phyloP scores from a whole-genome alignment of 805 yeast species.

The baker's yeast (Saccharomyces cerevisiae) region DNA sequence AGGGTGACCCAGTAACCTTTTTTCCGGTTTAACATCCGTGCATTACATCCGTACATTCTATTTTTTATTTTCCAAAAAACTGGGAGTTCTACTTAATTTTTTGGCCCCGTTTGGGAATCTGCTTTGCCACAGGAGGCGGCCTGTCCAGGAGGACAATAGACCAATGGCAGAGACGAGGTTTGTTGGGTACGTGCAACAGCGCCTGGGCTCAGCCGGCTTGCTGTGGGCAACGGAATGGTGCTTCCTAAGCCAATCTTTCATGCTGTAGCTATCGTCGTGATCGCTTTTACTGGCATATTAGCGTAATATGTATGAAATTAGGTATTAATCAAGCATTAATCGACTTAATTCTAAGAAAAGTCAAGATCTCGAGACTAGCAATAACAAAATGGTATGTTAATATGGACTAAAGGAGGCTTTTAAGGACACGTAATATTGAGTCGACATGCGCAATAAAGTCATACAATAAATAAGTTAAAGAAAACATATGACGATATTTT shows the following conservation, averaged over 20 bases:
- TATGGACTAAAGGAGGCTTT: not conserved
- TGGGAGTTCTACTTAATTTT: too few species aligned
- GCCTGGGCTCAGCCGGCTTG: not conserved
- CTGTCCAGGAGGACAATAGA: not conserved
- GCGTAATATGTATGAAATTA: not conserved
- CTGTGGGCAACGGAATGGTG: not conserved
- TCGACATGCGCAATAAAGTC: not conserved
- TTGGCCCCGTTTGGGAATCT: not conserved
- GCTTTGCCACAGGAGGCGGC: not conserved
- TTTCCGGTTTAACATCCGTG: not conserved
- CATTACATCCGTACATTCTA: not conserved
- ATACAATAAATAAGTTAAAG: not conserved
- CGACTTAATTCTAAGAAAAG: not conserved
- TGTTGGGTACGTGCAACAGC: not conserved
- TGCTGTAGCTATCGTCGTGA: not conserved
- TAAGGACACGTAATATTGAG: not conserved
- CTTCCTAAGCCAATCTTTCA: not conserved
- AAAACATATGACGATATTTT: not conserved
- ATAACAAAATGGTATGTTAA: slow-evolving; percentile 2
- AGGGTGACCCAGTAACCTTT: not conserved
- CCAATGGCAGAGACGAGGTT: not conserved
- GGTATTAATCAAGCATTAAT: not conserved
- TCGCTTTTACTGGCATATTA: not conserved
- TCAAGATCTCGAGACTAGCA: slow-evolving; percentile 1
- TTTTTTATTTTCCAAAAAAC: not conserved